These are phyloP conservation scores for Talaromyces sp. DNA, from an alignment of 2,329 filamentous ascomycete genomes.

Conservation along the genomic window DNA sequence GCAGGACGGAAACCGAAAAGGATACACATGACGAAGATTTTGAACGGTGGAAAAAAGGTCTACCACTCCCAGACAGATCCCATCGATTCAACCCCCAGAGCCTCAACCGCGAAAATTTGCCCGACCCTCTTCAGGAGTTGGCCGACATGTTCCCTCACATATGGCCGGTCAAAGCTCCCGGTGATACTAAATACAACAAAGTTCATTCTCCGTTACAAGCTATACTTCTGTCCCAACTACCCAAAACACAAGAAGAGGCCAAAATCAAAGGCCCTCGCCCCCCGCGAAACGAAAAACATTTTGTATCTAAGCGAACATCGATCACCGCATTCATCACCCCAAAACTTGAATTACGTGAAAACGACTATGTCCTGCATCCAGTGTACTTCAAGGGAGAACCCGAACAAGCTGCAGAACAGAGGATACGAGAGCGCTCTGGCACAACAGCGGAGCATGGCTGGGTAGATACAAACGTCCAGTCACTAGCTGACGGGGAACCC, in stretches of 20 bases:
- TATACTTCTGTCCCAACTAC: constrained; percentile 70
- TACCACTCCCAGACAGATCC: constrained; percentile 30
- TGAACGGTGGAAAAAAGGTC: constrained; percentile 36
- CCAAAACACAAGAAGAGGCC: constrained; percentile 65
- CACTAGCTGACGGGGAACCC: constrained; percentile 61
- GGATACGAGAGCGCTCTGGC: constrained; percentile 48
- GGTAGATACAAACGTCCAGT: constrained; percentile 70
- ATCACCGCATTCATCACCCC: constrained; percentile 74
- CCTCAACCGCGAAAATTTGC: constrained; percentile 28
- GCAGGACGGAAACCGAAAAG: constrained; percentile 19
- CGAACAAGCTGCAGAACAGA: constrained; percentile 51
- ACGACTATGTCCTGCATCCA: constrained; percentile 80
- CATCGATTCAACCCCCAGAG: constrained; percentile 31
- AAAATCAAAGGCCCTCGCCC: constrained; percentile 54
- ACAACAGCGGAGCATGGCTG: constrained; percentile 61
- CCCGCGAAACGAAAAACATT: constrained; percentile 59
- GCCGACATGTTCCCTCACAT: constrained; percentile 79
- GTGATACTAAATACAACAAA: constrained; percentile 72
- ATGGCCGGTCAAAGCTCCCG: constrained; percentile 84
- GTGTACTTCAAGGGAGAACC: constrained; percentile 58
- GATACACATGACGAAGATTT: constrained; percentile 24
- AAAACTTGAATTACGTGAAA: constrained; percentile 69
- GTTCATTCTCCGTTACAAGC: constrained; percentile 83
- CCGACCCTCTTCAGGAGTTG: constrained; percentile 58
- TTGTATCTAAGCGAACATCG: constrained; percentile 70